phyloP scores from a whole-genome alignment of 345 rosid species.

The Hevea brasiliensis region DNA sequence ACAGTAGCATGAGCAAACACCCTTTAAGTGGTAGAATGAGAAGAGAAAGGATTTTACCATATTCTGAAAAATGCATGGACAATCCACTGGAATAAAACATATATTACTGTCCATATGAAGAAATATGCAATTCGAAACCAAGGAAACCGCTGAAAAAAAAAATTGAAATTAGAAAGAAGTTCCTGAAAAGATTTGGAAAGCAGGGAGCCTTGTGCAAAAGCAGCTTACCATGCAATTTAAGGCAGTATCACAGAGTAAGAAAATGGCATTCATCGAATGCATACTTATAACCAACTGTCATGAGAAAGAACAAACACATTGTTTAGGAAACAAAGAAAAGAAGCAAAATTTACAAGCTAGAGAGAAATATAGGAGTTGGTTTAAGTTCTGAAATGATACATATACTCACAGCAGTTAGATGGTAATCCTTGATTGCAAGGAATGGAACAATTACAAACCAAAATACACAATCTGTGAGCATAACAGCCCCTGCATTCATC shows the following conservation, averaged over 20 bases:
- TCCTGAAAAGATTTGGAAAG: too few species aligned
- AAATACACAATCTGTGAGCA: constrained; percentile 91
- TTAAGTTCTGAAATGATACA: background rate
- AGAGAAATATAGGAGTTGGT: background rate
- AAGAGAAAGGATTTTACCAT: constrained; percentile 44
- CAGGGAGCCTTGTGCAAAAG: background rate
- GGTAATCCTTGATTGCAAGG: constrained; percentile 71
- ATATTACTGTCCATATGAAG: constrained; percentile 78
- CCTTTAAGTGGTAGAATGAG: too few species aligned
- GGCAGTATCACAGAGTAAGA: constrained; percentile 77
- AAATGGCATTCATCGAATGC: constrained; percentile 78
- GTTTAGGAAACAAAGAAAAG: background rate
- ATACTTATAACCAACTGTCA: constrained; percentile 72
- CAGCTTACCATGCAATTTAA: constrained; percentile 72
- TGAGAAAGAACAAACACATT: background rate
- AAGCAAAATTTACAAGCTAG: background rate
- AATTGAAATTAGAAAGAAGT: background rate
- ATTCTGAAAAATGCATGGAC: constrained; percentile 62
- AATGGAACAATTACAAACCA: constrained; percentile 94
- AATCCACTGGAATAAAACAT: constrained; percentile 83
- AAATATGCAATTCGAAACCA: constrained; percentile 86
- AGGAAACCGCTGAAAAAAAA: constrained; percentile 70
- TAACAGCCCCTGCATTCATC: constrained; percentile 97
- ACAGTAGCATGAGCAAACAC: background rate
- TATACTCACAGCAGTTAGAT: constrained; percentile 66